Percentiles rank a stretch among this genome's conserved stretches.
Conservation (phyloP, 257 asterid genomes). For the Salvia rosmarinus region DNA sequence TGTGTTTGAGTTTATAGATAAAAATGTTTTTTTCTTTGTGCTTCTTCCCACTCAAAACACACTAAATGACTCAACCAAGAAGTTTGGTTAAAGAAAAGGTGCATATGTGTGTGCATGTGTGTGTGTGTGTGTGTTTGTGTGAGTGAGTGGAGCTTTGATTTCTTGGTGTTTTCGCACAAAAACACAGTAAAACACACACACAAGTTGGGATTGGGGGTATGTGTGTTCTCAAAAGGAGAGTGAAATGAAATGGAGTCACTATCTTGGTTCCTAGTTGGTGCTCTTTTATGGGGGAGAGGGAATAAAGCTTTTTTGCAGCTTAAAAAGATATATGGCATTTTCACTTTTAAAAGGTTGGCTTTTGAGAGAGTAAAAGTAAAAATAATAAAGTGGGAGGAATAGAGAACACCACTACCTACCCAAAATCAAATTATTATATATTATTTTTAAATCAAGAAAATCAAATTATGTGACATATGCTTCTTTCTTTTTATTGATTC, state of each 20-base stretch:
- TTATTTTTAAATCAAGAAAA: background rate
- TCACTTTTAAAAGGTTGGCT: constrained; percentile 73
- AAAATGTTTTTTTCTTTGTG: background rate
- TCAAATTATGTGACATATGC: background rate
- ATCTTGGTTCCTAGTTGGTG: constrained; percentile 85
- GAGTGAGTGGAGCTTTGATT: background rate
- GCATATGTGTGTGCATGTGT: background rate
- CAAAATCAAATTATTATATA: background rate
- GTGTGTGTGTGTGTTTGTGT: background rate
- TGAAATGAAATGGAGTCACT: constrained; percentile 65
- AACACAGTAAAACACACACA: constrained; percentile 30
- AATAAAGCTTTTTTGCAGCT: constrained; percentile 49
- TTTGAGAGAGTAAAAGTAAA: constrained; percentile 56
- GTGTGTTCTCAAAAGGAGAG: constrained; percentile 71
- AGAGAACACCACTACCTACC: constrained; percentile 63
- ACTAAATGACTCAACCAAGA: too few relatives aligned
- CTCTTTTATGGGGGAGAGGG: constrained; percentile 66
- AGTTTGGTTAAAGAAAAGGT: background rate
- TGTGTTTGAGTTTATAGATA: background rate
- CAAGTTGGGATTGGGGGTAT: constrained; percentile 33
- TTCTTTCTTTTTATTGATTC: background rate
- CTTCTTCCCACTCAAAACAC: background rate
- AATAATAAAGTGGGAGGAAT: constrained; percentile 57
- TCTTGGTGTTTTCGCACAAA: constrained; percentile 13
- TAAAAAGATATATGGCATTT: constrained; percentile 54